Evolutionary conservation across 495 filamentous ascomycete genomes (phyloP), one percentile per base, ranked within the genome.

Genomic region (Immersiella caudata): DNA sequence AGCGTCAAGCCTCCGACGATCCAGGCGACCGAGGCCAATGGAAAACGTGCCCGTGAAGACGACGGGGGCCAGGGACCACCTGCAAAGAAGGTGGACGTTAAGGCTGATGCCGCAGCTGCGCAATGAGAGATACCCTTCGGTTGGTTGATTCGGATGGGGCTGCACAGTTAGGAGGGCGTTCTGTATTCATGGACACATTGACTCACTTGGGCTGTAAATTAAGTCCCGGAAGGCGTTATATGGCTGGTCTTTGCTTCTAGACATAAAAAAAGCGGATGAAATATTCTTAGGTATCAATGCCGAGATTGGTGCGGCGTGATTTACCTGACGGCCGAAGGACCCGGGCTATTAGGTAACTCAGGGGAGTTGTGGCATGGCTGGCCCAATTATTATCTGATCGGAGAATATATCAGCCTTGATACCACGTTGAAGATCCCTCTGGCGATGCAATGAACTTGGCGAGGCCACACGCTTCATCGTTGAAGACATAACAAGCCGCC

Each of bases 71-170:
- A 67, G 22, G 74, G 74, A 36, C 78, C 76, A 9, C 73, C 81
- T 11, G 74, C 83, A 1, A 86, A 86, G 79, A 86, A 84, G 72
- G 78, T 83, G 35, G 81, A 85, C 65, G 73, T 68, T 69, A 84
- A 85, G 74, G 64, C 75, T 25, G 78, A 75, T 12, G 62, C 70
- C 46, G 68, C 68, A 11, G 69, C 63, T 57, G 51, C 63, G 62
- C 66, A 57, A 62, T 46, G 21, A 35, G 64, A 63, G 60, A 67
- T 63, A 56, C 62, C 20, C 36, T 26, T 25, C 26, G 26, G 20
- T 62, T 68, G 40, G 40, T 46, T 46, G 9, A 12, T 18, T 20
- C 22, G 18, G 35, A 50, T 21, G 35, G 25, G 35, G 46, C 60
- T 62, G 16, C 7, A 33, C 29, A 46, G 40, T 46, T 46, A 14